phyloP scores from a whole-genome alignment of 2,329 filamentous ascomycete species.

The Neopestalotiopsis rosae region DNA sequence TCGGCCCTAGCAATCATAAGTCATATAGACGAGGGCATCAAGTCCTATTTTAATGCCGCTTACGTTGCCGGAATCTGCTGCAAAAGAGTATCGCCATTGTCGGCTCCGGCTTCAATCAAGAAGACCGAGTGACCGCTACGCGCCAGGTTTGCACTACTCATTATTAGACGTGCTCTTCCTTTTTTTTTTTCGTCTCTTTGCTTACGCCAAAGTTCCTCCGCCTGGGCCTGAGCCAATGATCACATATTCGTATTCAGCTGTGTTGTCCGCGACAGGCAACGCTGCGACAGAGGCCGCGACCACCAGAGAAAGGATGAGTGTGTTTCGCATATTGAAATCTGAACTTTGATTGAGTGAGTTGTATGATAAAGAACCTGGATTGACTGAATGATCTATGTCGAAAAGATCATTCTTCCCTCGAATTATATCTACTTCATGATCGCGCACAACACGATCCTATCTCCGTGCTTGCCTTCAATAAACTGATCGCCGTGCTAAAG shows the following conservation, averaged over 20 bases:
- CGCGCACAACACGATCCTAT: not conserved
- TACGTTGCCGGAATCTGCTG: slow-evolving; percentile 54
- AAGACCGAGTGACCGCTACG: slow-evolving; percentile 62
- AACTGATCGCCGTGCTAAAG: not conserved
- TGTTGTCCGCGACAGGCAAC: not conserved
- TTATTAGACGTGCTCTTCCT: not conserved
- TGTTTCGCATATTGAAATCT: not conserved
- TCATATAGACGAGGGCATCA: not conserved
- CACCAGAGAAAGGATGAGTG: not conserved
- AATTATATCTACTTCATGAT: not conserved
- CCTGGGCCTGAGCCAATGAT: not conserved
- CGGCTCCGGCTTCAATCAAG: slow-evolving; percentile 64
- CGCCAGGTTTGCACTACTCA: slow-evolving; percentile 45
- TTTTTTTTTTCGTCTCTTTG: not conserved
- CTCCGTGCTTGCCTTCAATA: not conserved
- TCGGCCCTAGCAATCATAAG: not conserved
- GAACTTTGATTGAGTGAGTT: not conserved
- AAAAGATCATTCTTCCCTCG: not conserved
- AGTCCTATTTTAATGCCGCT: not conserved
- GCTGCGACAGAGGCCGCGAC: not conserved
- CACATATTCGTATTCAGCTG: not conserved
- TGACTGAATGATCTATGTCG: not conserved
- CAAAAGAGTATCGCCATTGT: slow-evolving; percentile 59
- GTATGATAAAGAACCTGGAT: not conserved
- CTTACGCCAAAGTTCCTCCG: not conserved